Evolutionary conservation across 2,329 filamentous ascomycete species (phyloP), one percentile per base, ranked within the genome.

Genomic region (Neospermospora avenae): DNA sequence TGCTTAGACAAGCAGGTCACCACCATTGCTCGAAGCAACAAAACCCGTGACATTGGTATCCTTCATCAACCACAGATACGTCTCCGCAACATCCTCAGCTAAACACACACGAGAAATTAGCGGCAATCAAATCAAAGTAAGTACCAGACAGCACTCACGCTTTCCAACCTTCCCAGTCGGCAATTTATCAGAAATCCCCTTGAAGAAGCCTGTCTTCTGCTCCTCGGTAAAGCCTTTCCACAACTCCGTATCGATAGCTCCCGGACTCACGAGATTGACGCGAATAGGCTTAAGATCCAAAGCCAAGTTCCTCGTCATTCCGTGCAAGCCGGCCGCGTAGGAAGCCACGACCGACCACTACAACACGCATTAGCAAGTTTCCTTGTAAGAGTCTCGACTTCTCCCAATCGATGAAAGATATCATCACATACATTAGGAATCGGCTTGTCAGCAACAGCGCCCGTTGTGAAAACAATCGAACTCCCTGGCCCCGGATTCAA

Each of bases 241-340:
- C 14, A 84, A 54, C 55, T 79, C 78, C 5, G 83, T 85, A 41
- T 77, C 70, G 0, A 82, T 76, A 0, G 77, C 74, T 0, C 86
- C 87, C 0, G 85, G 84, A 56, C 73, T 76, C 1, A 89, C 82
- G 0, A 80, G 69, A 68, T 90, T 90, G 25, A 88, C 85, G 1
- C 87, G 74, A 8, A 88, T 72, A 0, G 87, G 87, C 63, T 78
- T 80, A 58, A 90, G 68, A 67, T 89, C 86, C 34, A 88, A 67
- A 1, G 86, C 86, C 35, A 90, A 73, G 3, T 77, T 79, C 1
- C 81, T 76, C 2, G 77, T 76, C 69, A 88, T 76, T 3, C 80
- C 78, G 53, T 84, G 76, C 6, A 83, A 63, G 0, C 79, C 84
- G 0, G 80, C 78, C 0, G 77, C 78, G 55, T 78, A 81, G 1